A percentile compares a stretch with the other conserved stretches of the same genome.
These are phyloP conservation scores for Euphorbia celastroides DNA, from an alignment of 441 rosid genomes.

Conservation along the genomic window DNA sequence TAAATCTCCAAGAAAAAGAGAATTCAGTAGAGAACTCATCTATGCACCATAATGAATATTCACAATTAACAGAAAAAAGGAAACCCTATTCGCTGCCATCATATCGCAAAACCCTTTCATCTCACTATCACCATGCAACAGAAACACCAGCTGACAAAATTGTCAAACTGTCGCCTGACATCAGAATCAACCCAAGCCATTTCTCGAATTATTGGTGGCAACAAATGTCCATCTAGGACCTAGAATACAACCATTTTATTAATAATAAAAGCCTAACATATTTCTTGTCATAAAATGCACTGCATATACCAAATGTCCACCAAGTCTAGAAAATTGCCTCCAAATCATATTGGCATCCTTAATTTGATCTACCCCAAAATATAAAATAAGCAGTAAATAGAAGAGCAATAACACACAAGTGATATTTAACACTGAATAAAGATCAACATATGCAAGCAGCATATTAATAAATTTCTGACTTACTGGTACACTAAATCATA, in stretches of 20 bases:
- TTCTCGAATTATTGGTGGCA: not conserved
- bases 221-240: not conserved
- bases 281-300: not conserved
- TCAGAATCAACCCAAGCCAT: not conserved
- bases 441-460: not conserved
- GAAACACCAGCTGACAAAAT: not conserved
- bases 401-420: not conserved
- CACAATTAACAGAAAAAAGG: too few species aligned
- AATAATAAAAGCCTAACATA: not conserved
- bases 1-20: constrained; percentile 10
- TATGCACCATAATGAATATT: not conserved
- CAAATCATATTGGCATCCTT: not conserved
- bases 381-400: not conserved
- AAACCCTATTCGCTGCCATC: not conserved
- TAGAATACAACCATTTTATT: constrained; percentile 3
- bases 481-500: constrained; percentile 22
- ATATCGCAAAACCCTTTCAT: too few species aligned
- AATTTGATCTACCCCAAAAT: not conserved
- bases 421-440: not conserved
- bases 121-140: too few species aligned
- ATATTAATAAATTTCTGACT: constrained; percentile 25
- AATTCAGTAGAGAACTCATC: constrained; percentile 3
- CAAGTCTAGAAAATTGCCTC: not conserved
- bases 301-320: not conserved
- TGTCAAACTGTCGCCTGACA: constrained; percentile 8